These are phyloP conservation scores for Chrysoporthe puriensis DNA, from an alignment of 2,329 filamentous ascomycete species.

Conservation along the genomic window DNA sequence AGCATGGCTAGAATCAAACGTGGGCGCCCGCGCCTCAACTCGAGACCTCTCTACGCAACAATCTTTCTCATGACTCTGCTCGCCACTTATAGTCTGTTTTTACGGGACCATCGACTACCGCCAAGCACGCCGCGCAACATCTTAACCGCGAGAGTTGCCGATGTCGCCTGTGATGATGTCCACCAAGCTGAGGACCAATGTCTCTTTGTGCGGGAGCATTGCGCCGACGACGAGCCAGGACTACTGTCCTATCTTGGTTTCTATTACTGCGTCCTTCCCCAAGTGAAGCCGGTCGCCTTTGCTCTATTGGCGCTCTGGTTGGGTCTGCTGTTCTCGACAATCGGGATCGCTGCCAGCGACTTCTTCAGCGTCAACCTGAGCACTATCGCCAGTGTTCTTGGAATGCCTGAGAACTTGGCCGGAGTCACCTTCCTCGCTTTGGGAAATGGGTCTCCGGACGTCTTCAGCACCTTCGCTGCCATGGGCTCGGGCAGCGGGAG, in stretches of 20 bases:
- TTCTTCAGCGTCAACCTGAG: slow-evolving; percentile 98
- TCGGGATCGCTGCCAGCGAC: slow-evolving; percentile 96
- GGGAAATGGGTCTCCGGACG: slow-evolving; percentile 96
- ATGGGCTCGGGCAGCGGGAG: slow-evolving; percentile 98
- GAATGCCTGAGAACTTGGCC: slow-evolving; percentile 93
- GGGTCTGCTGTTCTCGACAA: slow-evolving; percentile 88
- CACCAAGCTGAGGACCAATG: slow-evolving; percentile 81
- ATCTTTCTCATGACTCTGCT: slow-evolving; percentile 51
- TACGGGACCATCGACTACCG: slow-evolving; percentile 16
- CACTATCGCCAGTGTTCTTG: slow-evolving; percentile 85
- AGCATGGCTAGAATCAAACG: slow-evolving; percentile 35
- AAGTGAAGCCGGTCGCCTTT: slow-evolving; percentile 78
- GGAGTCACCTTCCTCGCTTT: slow-evolving; percentile 97
- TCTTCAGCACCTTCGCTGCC: slow-evolving; percentile 97
- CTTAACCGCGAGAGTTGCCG: slow-evolving; percentile 32
- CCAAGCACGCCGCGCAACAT: slow-evolving; percentile 21
- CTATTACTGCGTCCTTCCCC: slow-evolving; percentile 81
- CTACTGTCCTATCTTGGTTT: slow-evolving; percentile 85
- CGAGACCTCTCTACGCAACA: slow-evolving; percentile 54
- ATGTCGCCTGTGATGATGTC: slow-evolving; percentile 74
- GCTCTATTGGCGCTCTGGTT: slow-evolving; percentile 79
- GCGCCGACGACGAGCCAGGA: slow-evolving; percentile 86
- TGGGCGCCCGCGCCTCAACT: slow-evolving; percentile 45
- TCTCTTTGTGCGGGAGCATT: slow-evolving; percentile 81
- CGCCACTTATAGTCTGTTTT: slow-evolving; percentile 49